These are phyloP conservation scores for Yamadazyma spencermartinsiae DNA, from an alignment of 1,139 yeast species.

Conservation along the genomic window DNA sequence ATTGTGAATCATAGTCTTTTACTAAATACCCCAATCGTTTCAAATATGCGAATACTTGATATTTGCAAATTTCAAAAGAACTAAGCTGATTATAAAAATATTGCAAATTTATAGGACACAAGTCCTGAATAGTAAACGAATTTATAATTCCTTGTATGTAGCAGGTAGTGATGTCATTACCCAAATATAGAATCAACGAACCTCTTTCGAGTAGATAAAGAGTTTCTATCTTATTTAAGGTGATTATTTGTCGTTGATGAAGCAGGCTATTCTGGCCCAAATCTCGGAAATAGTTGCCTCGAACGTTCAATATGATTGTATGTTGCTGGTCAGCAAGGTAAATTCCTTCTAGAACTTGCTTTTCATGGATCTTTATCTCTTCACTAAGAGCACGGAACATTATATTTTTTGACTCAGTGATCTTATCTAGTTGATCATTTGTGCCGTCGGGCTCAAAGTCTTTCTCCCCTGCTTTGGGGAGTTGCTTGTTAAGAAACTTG, in stretches of 20 bases:
- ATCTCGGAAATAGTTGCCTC: slow-evolving; percentile 73
- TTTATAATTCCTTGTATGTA: slow-evolving; percentile 17
- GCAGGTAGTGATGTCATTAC: slow-evolving; percentile 18
- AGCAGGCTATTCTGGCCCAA: slow-evolving; percentile 48
- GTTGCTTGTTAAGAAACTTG: slow-evolving; percentile 20
- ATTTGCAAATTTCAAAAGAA: slow-evolving; percentile 43
- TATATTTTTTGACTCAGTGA: slow-evolving; percentile 59
- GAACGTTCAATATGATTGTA: slow-evolving; percentile 52
- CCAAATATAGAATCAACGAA: slow-evolving; percentile 57
- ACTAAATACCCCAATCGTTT: slow-evolving; percentile 82
- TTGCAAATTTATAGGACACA: slow-evolving; percentile 58
- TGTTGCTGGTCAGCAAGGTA: slow-evolving; percentile 44
- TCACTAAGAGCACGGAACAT: slow-evolving; percentile 71
- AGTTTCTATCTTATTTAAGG: slow-evolving; percentile 66
- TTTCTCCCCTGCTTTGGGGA: slow-evolving; percentile 68
- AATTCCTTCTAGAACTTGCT: slow-evolving; percentile 44
- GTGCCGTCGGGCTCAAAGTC: slow-evolving; percentile 89
- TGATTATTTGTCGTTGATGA: slow-evolving; percentile 26
- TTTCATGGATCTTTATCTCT: slow-evolving; percentile 59
- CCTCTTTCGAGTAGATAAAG: slow-evolving; percentile 85
- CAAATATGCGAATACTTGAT: slow-evolving; percentile 72
- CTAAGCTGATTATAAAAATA: slow-evolving; percentile 54
- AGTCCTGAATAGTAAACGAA: slow-evolving; percentile 13
- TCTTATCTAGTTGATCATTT: slow-evolving; percentile 49
- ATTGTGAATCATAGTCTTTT: slow-evolving; percentile 27